Evolutionary conservation across 2,329 filamentous ascomycete genomes (phyloP).

Genomic region (Phyllosticta citriasiana): DNA sequence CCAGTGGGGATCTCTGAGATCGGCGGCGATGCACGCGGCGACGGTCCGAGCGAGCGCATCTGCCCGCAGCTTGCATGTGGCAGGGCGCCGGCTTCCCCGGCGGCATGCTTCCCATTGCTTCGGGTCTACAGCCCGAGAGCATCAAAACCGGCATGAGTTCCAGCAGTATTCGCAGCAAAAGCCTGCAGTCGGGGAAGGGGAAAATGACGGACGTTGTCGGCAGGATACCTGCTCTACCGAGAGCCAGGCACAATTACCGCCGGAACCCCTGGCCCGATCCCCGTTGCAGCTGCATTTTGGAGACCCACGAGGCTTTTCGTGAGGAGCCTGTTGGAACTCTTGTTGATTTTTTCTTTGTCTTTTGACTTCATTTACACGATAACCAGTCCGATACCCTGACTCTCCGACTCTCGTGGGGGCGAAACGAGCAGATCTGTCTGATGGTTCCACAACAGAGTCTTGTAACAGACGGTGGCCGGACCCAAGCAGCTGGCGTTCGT

Average conservation of each 20-base stretch:
- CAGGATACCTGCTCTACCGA: neutral
- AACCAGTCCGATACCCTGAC: neutral
- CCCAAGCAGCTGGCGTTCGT: neutral
- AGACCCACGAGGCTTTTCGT: neutral
- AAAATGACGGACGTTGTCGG: neutral
- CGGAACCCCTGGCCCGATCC: neutral
- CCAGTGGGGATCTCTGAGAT: neutral
- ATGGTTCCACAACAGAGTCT: neutral
- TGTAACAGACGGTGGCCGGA: neutral
- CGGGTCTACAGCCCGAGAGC: neutral
- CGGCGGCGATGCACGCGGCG: neutral
- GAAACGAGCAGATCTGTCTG: neutral
- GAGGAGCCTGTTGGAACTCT: neutral
- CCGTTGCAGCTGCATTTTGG: neutral
- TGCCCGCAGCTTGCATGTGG: neutral
- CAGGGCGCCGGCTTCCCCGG: neutral
- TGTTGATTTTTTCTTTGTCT: neutral
- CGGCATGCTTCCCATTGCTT: neutral
- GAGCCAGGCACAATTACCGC: neutral
- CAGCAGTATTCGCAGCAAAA: neutral
- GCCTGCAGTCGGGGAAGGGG: neutral
- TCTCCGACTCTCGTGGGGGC: neutral
- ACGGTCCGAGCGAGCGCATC: neutral
- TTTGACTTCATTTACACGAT: too few species aligned
- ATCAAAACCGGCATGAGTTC: neutral